Base-by-base conservation (phyloP, 139 green algal species). In the Marvania coccoides region DNA sequence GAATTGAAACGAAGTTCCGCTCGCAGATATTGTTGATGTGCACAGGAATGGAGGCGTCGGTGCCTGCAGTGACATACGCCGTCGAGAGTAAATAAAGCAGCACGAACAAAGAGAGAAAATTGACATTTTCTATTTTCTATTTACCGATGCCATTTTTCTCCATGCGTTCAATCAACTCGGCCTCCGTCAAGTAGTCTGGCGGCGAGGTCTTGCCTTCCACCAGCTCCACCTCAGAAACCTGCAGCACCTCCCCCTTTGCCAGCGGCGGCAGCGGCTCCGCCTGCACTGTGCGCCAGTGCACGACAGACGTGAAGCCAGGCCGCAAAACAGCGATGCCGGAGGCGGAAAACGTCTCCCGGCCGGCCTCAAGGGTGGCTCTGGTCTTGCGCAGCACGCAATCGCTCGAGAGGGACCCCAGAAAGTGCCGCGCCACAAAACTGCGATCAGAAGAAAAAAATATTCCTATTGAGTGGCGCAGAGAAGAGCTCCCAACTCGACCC, bases 1-100 rank as follows among this genome's bases (percentile, higher is more conserved):
- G 72, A 45, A 89, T 83, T 59, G 73, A 51, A 23, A 91, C 83
- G 46, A 91, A 93, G 63, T 84, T 85, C 12, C 87, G 66, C 74
- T 90, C 79, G 45, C 76, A 77, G 47, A 96, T 88, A 79, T 95
- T 91, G 67, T 92, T 91, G 81, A 96, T 94, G 73, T 96, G 89
- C 36, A 85, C 83, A 5, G 83, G 65, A 48, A 90, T 90, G 28
- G 72, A 81, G 6, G 84, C 84, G 63, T 88, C 84, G 31, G 68
- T 61, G 24, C 58, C 13, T 51, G 34, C 57, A 63, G n/a, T n/a
- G 28, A 15, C 13, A 6, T 9, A 19, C 15, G 14, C 9, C 9
- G 47, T 63, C 58, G 37, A 62, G 35, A n/a, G 79, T 81, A 66
- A 67, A 78, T 5, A 74, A 74, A 37, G 80, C 78, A 5, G n/a